Evolutionary conservation across 192 early-diverging fungal genomes (phyloP), one percentile per base, ranked within the genome.

Genomic region (Jimgerdemannia flammicorona): DNA sequence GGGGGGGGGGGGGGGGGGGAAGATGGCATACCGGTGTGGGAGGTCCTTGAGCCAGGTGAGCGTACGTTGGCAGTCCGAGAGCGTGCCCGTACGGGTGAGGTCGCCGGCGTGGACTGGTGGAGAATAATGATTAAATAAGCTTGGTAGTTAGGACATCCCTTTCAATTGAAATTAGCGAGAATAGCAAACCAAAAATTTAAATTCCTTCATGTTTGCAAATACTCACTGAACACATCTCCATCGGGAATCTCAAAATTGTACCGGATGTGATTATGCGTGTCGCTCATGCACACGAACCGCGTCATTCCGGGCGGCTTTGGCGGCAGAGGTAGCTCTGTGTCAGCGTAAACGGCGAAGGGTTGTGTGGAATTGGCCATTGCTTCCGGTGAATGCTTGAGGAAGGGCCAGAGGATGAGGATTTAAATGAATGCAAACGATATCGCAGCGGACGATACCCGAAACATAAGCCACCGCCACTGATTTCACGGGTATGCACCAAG

Each of bases 251-350:
- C 14, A 44, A 81, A 73, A 39, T 73, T 39, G 44, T 75, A 79
- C 3, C 20, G 20, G 40, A 66, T 74, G 40, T 44, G 70, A 3
- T 72, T 72, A 64, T 82, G 81, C 4, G 81, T 82, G 65, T 82
- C 81, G 43, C 77, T 78, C 11, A 82, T 82, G 66, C 81, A 82
- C 0, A 82, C 81, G 70, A 78, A 78, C 3, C 81, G 74, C 3
- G 72, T 78, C 3, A 49, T 68, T 2, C 43, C 40, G 10, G 67
- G 14, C 4, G 43, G 11, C 67, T 79, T 70, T 17, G 18, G 10
- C 40, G 69, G 17, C 20, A 73, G 65, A 54, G 20, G 20, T 2
- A 8, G 20, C 19, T 64, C n/a, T 4, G 63, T 39, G 41, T 41
- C 49, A 59, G 49, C 49, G 49, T 59, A 59, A 14, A 59, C 49